Evolutionary conservation across 306 rosid species (phyloP), one percentile per base, ranked within the genome.

Genomic region (Prunus padus): DNA sequence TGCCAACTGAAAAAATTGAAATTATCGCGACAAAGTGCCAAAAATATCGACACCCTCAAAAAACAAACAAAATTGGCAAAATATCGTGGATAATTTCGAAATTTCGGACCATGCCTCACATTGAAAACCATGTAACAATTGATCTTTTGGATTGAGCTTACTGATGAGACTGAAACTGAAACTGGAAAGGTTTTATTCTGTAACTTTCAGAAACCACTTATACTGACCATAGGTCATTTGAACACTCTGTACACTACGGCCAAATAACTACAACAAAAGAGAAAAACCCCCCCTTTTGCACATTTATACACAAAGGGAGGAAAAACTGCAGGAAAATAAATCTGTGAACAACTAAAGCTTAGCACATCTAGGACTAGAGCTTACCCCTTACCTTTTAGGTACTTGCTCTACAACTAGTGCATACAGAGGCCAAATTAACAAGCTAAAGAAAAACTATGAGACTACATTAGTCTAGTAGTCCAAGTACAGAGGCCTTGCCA

Each of bases 401-500:
- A 59, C 64, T 14, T 64, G 42, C 79, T 73, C 44, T 59, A 60
- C 40, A 42, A 26, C 72, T 42, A 73, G 65, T 18, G 50, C 67
- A 42, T 50, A 55, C 13, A 59, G 12, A 47, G 52, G 52, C 19
- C 16, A 47, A 31, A 25, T 8, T 4, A 72, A 66, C 26, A 73
- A 68, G 60, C 78, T 71, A 11, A 51, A 59, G 30, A 33, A 45
- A 42, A 52, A 19, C 42, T 40, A 69, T 28, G 56, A 42, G 65
- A 54, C 79, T 65, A 26, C 71, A 83, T 33, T 69, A 64, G 22
- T 33, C 73, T 76, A 71, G 44, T 51, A 72, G 46, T 60, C 11
- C 45, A 75, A 33, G 64, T 71, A 73, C 65, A 67, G 5, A 19
- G 76, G 70, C 33, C 71, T 61, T 23, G 84, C 79, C 80, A 76